Conservation (phyloP, 2,329 filamentous ascomycete genomes). For the Colletotrichum melonis region DNA sequence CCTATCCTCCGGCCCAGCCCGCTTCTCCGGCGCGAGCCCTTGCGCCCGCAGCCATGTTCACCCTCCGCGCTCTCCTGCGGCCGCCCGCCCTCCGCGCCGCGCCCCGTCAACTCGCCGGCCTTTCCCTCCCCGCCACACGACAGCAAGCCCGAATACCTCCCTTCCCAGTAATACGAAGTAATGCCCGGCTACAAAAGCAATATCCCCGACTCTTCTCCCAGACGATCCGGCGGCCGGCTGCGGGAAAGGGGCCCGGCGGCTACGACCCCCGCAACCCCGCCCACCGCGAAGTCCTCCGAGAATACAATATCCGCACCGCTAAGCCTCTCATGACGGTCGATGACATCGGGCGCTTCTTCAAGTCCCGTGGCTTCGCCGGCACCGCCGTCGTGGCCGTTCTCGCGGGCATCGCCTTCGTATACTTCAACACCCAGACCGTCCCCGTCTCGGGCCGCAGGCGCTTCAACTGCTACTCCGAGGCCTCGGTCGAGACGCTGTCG, state of each 20-base stretch:
- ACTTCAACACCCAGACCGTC: slow-evolving; percentile 76
- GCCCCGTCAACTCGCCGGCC: background rate
- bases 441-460: slow-evolving; percentile 77
- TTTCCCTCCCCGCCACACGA: background rate
- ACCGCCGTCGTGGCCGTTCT: slow-evolving; percentile 54
- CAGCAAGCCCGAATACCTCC: background rate
- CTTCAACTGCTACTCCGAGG: slow-evolving; percentile 76
- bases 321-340: slow-evolving; percentile 46
- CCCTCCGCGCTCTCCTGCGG: slow-evolving; percentile 38
- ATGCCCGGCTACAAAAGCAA: background rate
- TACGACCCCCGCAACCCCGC: slow-evolving; percentile 22
- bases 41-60: slow-evolving; percentile 35
- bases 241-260: background rate
- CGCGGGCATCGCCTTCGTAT: slow-evolving; percentile 70
- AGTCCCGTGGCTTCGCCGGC: slow-evolving; percentile 48
- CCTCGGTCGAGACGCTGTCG: slow-evolving; percentile 64
- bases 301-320: slow-evolving; percentile 42
- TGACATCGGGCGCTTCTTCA: slow-evolving; percentile 44
- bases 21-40: background rate
- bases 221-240: slow-evolving; percentile 20
- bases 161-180: background rate
- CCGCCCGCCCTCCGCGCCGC: slow-evolving; percentile 22
- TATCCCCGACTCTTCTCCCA: slow-evolving; percentile 39
- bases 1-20: background rate
- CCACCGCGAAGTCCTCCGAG: slow-evolving; percentile 17